A percentile compares a stretch with the other conserved stretches of the same genome.
Conservation (phyloP, 2,329 filamentous ascomycete species). For the Thermomyces lanuginosus region DNA sequence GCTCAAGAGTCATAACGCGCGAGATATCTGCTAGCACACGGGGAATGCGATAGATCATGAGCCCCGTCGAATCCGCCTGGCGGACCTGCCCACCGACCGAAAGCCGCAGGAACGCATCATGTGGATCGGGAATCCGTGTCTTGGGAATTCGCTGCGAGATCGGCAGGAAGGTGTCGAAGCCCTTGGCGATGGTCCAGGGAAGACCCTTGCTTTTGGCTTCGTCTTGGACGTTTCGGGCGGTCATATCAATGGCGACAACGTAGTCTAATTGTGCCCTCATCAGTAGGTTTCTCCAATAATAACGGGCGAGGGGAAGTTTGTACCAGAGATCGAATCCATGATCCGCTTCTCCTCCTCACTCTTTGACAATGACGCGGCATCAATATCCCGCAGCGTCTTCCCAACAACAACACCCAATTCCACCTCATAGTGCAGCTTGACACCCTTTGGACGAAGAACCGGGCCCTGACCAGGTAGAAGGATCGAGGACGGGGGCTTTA, state of each 20-base stretch:
- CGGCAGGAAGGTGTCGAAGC: constrained; percentile 93
- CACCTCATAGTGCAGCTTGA: constrained; percentile 84
- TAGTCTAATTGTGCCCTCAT: constrained; percentile 55
- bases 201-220: constrained; percentile 95
- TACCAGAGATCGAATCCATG: constrained; percentile 65
- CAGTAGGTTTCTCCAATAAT: not conserved
- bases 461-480: constrained; percentile 63
- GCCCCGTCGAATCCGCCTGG: constrained; percentile 75
- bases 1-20: constrained; percentile 81
- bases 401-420: constrained; percentile 84
- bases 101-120: constrained; percentile 73
- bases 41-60: constrained; percentile 89
- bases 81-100: constrained; percentile 62
- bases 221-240: constrained; percentile 83
- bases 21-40: constrained; percentile 80
- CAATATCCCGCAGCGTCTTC: constrained; percentile 59
- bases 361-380: too few relatives aligned
- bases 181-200: constrained; percentile 92
- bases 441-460: constrained; percentile 64
- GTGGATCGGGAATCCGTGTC: constrained; percentile 64
- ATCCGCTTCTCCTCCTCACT: constrained; percentile 62
- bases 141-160: constrained; percentile 70
- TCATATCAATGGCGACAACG: constrained; percentile 90
- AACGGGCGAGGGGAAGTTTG: not conserved
- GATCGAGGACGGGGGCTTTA: constrained; percentile 82